Percentiles rank a stretch among this genome's conserved stretches.
These are phyloP conservation scores for Euphorbia pulcherrima DNA, from an alignment of 345 rosid genomes.

Conservation along the genomic window DNA sequence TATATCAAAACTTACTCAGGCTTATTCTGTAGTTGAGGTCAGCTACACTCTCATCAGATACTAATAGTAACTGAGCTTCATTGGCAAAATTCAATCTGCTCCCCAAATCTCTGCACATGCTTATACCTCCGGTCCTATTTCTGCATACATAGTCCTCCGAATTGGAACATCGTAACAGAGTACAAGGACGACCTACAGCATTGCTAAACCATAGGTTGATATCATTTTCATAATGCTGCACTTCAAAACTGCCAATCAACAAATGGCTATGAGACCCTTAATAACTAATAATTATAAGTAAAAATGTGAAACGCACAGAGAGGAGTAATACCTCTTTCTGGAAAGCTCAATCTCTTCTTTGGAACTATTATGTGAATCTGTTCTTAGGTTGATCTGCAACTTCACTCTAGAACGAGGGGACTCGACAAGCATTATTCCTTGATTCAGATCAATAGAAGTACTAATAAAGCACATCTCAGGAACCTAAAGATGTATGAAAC, in stretches of 20 bases:
- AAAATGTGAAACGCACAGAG: neutral
- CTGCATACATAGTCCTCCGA: conserved; percentile 31
- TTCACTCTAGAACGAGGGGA: conserved; percentile 56
- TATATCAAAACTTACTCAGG: conserved; percentile 39
- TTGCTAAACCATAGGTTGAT: conserved; percentile 71
- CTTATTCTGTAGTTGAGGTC: conserved; percentile 64
- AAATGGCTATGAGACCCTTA: conserved; percentile 7
- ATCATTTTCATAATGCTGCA: conserved; percentile 42
- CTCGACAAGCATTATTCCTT: conserved; percentile 50
- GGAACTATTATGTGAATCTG: conserved; percentile 34
- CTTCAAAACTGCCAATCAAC: conserved; percentile 48
- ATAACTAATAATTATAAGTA: neutral
- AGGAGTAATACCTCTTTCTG: conserved; percentile 41
- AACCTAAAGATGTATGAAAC: conserved; percentile 55
- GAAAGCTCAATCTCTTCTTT: conserved; percentile 46
- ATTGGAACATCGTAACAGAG: conserved; percentile 45
- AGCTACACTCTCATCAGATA: conserved; percentile 77
- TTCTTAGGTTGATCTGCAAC: conserved; percentile 51
- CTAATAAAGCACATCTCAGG: conserved; percentile 76
- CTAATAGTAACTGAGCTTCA: conserved; percentile 83
- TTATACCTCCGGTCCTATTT: conserved; percentile 36
- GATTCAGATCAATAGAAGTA: conserved; percentile 61
- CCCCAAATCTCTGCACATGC: conserved; percentile 57
- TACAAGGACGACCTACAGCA: conserved; percentile 73
- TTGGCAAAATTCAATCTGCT: conserved; percentile 68